These are phyloP conservation scores for Dillenia suffruticosa DNA, from an alignment of 164 flowering plant genomes.

Conservation along the genomic window DNA sequence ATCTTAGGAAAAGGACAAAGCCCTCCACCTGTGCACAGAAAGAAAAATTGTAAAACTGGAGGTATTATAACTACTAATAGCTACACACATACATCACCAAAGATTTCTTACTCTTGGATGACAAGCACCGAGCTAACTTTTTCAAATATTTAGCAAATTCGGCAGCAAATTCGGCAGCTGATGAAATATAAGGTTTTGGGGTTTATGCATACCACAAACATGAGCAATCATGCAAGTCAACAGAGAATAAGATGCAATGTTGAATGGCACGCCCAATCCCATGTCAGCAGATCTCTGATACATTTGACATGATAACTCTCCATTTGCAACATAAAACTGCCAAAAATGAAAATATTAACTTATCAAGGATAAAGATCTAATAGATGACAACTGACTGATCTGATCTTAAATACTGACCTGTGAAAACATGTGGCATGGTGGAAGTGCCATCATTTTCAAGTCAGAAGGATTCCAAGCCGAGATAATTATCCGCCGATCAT, in stretches of 20 bases:
- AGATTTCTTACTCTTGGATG: too few relatives aligned
- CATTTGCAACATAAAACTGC: slow-evolving; percentile 89
- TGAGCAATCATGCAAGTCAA: slow-evolving; percentile 92
- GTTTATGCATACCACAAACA: slow-evolving; percentile 74
- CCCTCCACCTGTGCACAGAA: too few relatives aligned
- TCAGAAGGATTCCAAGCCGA: slow-evolving; percentile 99
- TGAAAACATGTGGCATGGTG: slow-evolving; percentile 97
- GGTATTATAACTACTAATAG: too few relatives aligned
- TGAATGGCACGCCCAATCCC: slow-evolving; percentile 97
- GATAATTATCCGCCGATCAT: slow-evolving; percentile 79
- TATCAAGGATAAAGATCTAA: neutral
- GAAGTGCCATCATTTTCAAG: slow-evolving; percentile 90
- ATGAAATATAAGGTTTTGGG: neutral
- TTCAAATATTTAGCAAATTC: too few relatives aligned
- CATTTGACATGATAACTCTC: slow-evolving; percentile 95
- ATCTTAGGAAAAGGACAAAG: too few relatives aligned
- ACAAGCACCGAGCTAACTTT: too few relatives aligned
- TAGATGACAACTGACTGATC: neutral
- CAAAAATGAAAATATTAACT: slow-evolving; percentile 8
- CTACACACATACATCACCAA: too few relatives aligned
- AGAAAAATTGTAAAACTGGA: too few relatives aligned
- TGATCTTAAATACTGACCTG: slow-evolving; percentile 38
- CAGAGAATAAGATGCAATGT: slow-evolving; percentile 90
- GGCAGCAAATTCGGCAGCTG: too few relatives aligned
- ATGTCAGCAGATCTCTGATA: slow-evolving; percentile 96